Evolutionary conservation across 1,284 basidiomycete species (phyloP), one percentile per base, ranked within the genome.

Genomic region (Coriolopsis trogii): DNA sequence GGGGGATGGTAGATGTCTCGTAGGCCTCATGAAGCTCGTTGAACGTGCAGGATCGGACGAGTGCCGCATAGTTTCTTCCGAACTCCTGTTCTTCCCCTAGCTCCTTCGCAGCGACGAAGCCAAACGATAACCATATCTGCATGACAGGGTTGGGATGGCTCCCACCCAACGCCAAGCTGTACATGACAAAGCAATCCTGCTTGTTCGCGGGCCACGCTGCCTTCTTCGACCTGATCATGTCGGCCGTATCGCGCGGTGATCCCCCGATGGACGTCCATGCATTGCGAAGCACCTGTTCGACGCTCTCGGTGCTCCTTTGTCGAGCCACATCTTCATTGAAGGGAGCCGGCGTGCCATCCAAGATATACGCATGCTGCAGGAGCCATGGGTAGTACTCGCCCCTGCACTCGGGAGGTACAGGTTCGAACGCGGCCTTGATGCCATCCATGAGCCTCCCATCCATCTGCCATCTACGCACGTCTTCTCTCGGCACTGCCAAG

Each of bases 41-140:
- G 55, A 70, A 73, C 4, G 65, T 63, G 59, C 64, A 70, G 13
- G 29, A 26, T 2, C 50, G 9, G 42, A 70, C 51, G 7, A 75
- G 55, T 9, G n/a, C 25, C 8, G 43, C 31, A 51, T 71, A 73
- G 0, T 60, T 39, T 1, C 3, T 8, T 7, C 28, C 48, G 21
- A 64, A 43, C 30, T 30, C 6, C 10, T 38, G 37, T 50, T 69
- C 68, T 4, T 55, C 44, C 13, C 39, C 13, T 25, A 36, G 23
- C 15, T 59, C 64, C n/a, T n/a, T n/a, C n/a, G n/a, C n/a, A 6
- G 63, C 63, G 47, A 70, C 69, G 49, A 70, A 72, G n/a, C 70
- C 70, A 29, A 70, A 68, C 1, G 12, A 0, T 6, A 68, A 34
- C 67, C 58, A 64, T 7, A 42, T 12, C 24, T 38, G 23, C 5